Conservation (phyloP, 2,329 filamentous ascomycete genomes). For the Monilinia fructicola region DNA sequence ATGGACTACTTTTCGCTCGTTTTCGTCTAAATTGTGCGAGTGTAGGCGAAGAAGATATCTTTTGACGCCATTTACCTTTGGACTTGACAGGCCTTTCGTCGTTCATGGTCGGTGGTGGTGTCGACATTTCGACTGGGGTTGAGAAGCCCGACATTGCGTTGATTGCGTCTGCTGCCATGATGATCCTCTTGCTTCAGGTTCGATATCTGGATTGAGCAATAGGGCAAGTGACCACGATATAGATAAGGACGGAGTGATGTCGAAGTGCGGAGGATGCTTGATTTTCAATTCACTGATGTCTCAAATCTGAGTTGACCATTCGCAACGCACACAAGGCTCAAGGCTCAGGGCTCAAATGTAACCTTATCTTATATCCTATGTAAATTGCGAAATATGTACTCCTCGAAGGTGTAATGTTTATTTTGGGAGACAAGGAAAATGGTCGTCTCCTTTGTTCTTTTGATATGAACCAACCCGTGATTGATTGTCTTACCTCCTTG, state of each 20-base stretch:
- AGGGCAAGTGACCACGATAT: slow-evolving; percentile 5
- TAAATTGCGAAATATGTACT: slow-evolving; percentile 2
- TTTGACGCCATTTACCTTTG: slow-evolving; percentile 39
- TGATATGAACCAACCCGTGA: slow-evolving; percentile 1
- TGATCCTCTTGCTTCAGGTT: not conserved
- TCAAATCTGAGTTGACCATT: slow-evolving; percentile 4
- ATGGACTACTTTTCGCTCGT: slow-evolving; percentile 39
- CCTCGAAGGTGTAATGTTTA: slow-evolving; percentile 6
- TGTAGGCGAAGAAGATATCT: slow-evolving; percentile 42
- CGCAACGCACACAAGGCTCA: not conserved
- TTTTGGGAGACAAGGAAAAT: slow-evolving; percentile 13
- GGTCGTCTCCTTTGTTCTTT: slow-evolving; percentile 2
- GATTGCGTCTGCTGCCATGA: slow-evolving; percentile 5
- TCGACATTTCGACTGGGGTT: slow-evolving; percentile 1
- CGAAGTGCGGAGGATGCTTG: not conserved
- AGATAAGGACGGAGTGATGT: slow-evolving; percentile 8
- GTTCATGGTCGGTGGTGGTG: not conserved
- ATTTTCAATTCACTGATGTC: slow-evolving; percentile 16
- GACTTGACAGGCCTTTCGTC: slow-evolving; percentile 32
- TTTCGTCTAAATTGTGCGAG: slow-evolving; percentile 37
- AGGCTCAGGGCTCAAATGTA: too few relatives aligned
- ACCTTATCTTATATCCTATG: not conserved
- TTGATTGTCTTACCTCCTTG: slow-evolving; percentile 7
- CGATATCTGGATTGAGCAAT: not conserved
- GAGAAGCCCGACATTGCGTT: not conserved